These are phyloP conservation scores for Colletotrichum coccodes DNA, from an alignment of 2,329 filamentous ascomycete species.

Conservation along the genomic window DNA sequence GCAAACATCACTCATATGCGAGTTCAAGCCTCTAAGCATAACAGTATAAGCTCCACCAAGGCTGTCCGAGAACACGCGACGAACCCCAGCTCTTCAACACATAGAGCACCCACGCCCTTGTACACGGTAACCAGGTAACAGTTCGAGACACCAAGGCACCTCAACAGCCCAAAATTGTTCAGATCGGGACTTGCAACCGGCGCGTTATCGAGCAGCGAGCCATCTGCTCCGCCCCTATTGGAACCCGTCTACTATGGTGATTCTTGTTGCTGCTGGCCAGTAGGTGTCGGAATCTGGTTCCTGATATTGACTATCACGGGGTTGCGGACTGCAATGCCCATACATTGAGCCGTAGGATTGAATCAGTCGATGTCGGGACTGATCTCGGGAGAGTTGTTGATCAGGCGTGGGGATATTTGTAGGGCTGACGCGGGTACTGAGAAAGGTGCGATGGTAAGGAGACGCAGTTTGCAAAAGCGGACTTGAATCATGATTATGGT, in stretches of 20 bases:
- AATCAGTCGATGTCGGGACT: background rate
- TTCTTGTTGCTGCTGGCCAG: background rate
- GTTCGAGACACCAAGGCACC: background rate
- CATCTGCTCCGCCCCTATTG: background rate
- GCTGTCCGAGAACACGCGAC: no score
- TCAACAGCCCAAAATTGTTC: background rate
- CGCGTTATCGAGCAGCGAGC: background rate
- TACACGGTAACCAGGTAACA: background rate
- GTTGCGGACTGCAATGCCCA: background rate
- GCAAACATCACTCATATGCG: no score
- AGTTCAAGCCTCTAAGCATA: no score
- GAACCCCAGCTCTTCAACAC: no score
- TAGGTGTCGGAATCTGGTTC: background rate
- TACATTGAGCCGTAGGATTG: background rate
- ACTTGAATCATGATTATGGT: background rate
- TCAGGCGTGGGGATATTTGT: background rate
- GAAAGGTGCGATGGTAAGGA: background rate
- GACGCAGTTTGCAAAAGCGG: background rate
- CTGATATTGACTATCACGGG: background rate
- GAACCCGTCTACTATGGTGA: background rate
- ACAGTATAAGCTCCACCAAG: no score
- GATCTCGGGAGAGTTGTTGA: background rate
- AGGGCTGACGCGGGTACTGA: background rate
- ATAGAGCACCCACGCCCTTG: background rate
- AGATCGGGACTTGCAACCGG: background rate